Evolutionary conservation across 1,284 basidiomycete species (phyloP), one percentile per base, ranked within the genome.

Genomic region (Marasmius tenuissimus): DNA sequence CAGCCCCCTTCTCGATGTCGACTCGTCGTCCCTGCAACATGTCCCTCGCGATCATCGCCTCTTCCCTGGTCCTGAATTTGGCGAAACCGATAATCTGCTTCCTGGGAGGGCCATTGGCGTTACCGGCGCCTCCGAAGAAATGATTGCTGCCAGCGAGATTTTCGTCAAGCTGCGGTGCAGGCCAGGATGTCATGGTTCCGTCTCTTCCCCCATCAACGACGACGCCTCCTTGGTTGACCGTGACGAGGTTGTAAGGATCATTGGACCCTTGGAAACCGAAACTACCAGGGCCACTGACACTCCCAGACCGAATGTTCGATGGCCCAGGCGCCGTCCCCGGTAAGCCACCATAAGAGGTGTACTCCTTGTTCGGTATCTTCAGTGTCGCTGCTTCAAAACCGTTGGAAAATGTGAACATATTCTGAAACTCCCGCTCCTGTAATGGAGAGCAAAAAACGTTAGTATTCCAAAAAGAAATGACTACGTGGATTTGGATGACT

Each of bases 1-100:
- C 91, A 7, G 93, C 90, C 9, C 96, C 96, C 68, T 95, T 95
- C 73, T 98, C 92, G n/a, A 92, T 86, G 71, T 98, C 97, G 38
- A 99, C 92, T 59, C 94, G 86, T 57, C 92, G 85, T 2, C 97
- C 96, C 73, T 97, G 96, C 7, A 99, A 81, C 6, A 89, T 83
- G 70, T 99, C 97, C 34, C 93, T 84, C 9, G 97, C 97, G 12
- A 89, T 87, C 0, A 98, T 74, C 0, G 97, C 97, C 69, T 97
- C 95, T 38, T 88, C 86, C 18, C 95, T 85, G 20, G 93, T 91
- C 61, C 89, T 86, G 79, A 99, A 99, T 74, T 98, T 94, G 59
- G 97, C 97, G 71, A 99, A 99, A 0, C 97, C 97, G 61, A 99
- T 99, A 66, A 97, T 98, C 73, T 99, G 97, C 75, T 97, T 95